Evolutionary conservation across 495 filamentous ascomycete genomes (phyloP), one percentile per base, ranked within the genome.

Genomic region (Pseudotulostoma volvatum): DNA sequence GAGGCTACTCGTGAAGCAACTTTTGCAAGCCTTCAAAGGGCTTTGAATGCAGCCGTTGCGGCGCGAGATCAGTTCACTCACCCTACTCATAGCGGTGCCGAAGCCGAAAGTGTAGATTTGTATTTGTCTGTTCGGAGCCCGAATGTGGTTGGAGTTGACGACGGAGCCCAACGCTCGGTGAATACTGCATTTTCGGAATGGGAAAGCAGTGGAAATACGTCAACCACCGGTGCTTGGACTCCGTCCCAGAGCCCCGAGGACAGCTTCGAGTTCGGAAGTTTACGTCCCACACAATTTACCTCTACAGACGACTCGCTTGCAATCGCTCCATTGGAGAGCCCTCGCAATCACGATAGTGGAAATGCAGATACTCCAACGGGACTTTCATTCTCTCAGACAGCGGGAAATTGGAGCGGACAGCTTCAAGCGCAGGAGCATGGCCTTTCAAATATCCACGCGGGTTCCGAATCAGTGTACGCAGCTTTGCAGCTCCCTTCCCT

Each of bases 1-100:
- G 60, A 67, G 39, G 52, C 60, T 3, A 55, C 59, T 15, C 59
- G 59, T 4, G 60, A 64, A 35, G 61, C 60, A 31, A 67, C 60
- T 2, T 64, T 64, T 43, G 60, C 60, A 2, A 65, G 61, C 15
- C 42, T 67, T 36, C 63, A 67, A 41, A 46, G 61, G 33, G 63
- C 63, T 9, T 46, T 67, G 40, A 59, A 64, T 44, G 61, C 60
- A 32, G 63, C 63, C 11, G 58, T 55, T 39, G 59, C 60, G 23
- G 61, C 60, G 32, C 52, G 61, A 1, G 54, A 59, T 33, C 57
- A 53, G 3, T 62, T 56, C 43, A 42, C 46, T 32, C 23, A 31
- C 3, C 9, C 23, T 9, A 7, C 38, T 18, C 21, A 37, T 19
- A 25, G 15, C 2, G 18, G 33, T 0, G 15, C 18, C 13, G 13